These are phyloP conservation scores for Coemansia brasiliensis DNA, from an alignment of 192 early-diverging fungal genomes.

Conservation along the genomic window DNA sequence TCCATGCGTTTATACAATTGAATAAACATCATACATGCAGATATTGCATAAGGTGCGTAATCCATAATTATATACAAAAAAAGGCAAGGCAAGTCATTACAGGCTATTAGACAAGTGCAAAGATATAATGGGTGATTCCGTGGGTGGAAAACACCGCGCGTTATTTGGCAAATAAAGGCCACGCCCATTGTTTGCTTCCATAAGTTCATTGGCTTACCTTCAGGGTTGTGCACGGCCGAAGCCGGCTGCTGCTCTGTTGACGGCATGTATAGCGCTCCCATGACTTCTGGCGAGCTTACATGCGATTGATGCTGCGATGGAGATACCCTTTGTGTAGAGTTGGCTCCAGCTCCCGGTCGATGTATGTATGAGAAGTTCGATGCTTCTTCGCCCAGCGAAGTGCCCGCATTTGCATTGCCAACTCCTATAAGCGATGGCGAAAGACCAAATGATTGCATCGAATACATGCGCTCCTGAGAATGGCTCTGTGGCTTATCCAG, in stretches of 20 bases:
- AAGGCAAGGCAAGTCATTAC: too few species aligned
- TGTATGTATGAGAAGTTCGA: neutral
- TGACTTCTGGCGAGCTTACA: constrained; percentile 12
- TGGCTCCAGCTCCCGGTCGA: neutral
- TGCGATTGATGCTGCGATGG: neutral
- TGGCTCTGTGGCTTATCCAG: neutral
- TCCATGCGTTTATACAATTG: neutral
- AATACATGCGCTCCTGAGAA: constrained; percentile 7
- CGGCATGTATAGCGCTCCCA: constrained; percentile 51
- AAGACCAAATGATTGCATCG: constrained; percentile 2
- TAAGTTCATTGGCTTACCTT: constrained; percentile 23
- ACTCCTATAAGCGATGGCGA: constrained; percentile 9
- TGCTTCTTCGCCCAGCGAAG: constrained; percentile 1
- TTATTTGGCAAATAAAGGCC: neutral
- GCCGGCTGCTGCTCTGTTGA: constrained; percentile 28
- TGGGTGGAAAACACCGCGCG: too few species aligned
- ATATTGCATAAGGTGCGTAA: neutral
- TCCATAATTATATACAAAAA: too few species aligned
- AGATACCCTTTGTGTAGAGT: neutral
- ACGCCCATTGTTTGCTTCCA: too few species aligned
- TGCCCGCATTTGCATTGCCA: neutral
- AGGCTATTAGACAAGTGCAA: too few species aligned
- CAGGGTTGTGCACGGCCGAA: constrained; percentile 1
- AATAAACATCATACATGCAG: neutral
- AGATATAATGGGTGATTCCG: too few species aligned